Conservation (phyloP, 2,329 filamentous ascomycete species). For the Microdochium bolleyi region DNA sequence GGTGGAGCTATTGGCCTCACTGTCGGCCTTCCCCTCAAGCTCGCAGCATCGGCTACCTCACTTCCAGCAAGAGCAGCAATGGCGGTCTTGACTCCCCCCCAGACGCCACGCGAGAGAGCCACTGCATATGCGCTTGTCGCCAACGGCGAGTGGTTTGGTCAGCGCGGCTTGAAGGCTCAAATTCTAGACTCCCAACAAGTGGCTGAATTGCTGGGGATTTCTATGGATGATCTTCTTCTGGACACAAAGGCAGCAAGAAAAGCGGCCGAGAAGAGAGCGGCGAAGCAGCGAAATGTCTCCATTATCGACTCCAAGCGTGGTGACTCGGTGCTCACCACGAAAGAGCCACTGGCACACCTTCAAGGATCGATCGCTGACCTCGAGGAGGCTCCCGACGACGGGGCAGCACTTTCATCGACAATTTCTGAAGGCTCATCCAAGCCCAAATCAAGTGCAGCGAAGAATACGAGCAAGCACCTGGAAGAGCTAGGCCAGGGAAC, state of each 20-base stretch:
- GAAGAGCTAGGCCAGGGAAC: background rate
- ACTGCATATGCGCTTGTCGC: conserved; percentile 31
- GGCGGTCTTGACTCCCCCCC: conserved; percentile 26
- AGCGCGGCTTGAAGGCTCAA: conserved; percentile 26
- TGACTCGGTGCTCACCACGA: too few relatives aligned
- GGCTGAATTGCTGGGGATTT: conserved; percentile 4
- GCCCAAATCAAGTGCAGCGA: background rate
- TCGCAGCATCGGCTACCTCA: conserved; percentile 24
- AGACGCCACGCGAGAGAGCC: conserved; percentile 31
- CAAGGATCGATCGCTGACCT: background rate
- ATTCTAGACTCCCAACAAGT: conserved; percentile 23
- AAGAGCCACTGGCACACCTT: background rate
- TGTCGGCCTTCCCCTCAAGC: conserved; percentile 19
- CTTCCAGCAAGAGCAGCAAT: background rate
- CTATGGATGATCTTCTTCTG: background rate
- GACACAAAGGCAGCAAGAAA: background rate
- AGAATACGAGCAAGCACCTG: background rate
- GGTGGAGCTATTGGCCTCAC: conserved; percentile 30
- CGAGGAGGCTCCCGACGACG: background rate
- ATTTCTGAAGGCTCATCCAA: background rate
- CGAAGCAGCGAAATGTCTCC: too few relatives aligned
- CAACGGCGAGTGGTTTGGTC: conserved; percentile 32
- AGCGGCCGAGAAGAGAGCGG: too few relatives aligned
- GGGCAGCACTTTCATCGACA: background rate
- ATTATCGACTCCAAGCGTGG: too few relatives aligned